A percentile compares a stretch with the other conserved stretches of the same genome.
Conservation (phyloP, 2,329 filamentous ascomycete species). For the Incumbomyces delicatus region DNA sequence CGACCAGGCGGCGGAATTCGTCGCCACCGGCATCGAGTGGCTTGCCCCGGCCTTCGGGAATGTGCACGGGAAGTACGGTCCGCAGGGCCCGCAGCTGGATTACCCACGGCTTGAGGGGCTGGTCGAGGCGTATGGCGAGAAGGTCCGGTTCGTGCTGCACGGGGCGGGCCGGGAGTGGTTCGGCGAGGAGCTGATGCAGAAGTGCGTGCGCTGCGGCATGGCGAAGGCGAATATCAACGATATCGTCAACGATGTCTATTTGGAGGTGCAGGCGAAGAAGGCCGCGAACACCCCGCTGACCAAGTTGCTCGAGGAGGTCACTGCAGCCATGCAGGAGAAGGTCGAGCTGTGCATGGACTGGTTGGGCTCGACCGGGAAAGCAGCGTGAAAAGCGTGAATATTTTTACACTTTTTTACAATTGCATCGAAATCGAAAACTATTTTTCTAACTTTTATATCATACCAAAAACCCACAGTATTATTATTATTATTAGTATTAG, state of each 20-base stretch:
- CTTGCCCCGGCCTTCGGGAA: slow-evolving; percentile 68
- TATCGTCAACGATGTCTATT: slow-evolving; percentile 26
- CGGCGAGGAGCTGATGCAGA: slow-evolving; percentile 43
- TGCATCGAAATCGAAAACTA: no score
- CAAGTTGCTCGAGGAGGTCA: slow-evolving; percentile 45
- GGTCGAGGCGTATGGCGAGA: slow-evolving; percentile 38
- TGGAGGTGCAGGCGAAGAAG: slow-evolving; percentile 40
- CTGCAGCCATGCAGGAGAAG: slow-evolving; percentile 44
- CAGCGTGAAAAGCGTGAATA: no score
- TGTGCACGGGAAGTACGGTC: slow-evolving; percentile 59
- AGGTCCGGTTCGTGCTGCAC: slow-evolving; percentile 47
- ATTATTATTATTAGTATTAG: no score
- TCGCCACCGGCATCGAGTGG: slow-evolving; percentile 62
- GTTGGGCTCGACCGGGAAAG: slow-evolving; percentile 32
- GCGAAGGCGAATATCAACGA: slow-evolving; percentile 41
- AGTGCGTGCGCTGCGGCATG: slow-evolving; percentile 46
- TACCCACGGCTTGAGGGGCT: slow-evolving; percentile 40
- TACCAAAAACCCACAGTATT: no score
- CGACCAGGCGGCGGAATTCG: slow-evolving; percentile 60
- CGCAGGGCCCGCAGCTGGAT: slow-evolving; percentile 18
- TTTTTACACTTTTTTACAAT: no score
- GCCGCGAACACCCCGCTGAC: slow-evolving; percentile 45
- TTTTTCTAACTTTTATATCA: no score
- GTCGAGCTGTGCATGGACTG: slow-evolving; percentile 49
- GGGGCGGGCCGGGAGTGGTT: slow-evolving; percentile 45